A percentile compares a stretch with the other conserved stretches of the same genome.
Conservation (phyloP, 345 rosid species). For the Linum usitatissimum region DNA sequence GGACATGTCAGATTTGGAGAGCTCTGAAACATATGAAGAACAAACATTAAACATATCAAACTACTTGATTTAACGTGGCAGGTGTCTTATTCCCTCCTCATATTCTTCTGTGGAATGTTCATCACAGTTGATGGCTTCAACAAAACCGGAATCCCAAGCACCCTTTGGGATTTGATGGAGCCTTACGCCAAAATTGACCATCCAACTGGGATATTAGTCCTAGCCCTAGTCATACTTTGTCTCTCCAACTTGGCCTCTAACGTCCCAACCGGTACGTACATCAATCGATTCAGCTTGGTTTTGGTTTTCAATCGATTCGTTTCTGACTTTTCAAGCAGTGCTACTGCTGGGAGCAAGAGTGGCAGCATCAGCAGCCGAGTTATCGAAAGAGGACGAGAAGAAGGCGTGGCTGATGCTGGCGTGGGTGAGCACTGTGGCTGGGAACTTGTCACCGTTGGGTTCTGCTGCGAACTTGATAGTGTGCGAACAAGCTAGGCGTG, state of each 20-base stretch:
- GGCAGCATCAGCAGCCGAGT: slow-evolving; percentile 58
- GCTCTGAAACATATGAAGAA: not conserved
- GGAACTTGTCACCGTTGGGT: slow-evolving; percentile 71
- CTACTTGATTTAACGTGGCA: slow-evolving; percentile 17
- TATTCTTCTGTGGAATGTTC: slow-evolving; percentile 89
- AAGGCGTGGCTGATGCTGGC: slow-evolving; percentile 79
- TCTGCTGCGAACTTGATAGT: slow-evolving; percentile 86
- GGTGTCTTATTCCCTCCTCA: slow-evolving; percentile 72
- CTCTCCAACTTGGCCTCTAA: slow-evolving; percentile 77
- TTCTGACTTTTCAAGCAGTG: slow-evolving; percentile 26
- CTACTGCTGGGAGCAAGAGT: slow-evolving; percentile 61
- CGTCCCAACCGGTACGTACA: slow-evolving; percentile 65
- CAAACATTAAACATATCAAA: not conserved
- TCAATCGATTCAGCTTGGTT: no score
- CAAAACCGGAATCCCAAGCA: slow-evolving; percentile 70
- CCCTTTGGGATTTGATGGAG: slow-evolving; percentile 69
- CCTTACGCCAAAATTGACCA: slow-evolving; percentile 45
- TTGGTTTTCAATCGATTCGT: not conserved
- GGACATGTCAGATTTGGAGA: no score
- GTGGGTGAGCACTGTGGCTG: slow-evolving; percentile 83
- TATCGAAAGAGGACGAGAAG: slow-evolving; percentile 46
- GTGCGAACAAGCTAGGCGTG: slow-evolving; percentile 69
- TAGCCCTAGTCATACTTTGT: slow-evolving; percentile 49
- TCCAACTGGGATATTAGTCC: slow-evolving; percentile 43
- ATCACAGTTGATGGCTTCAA: slow-evolving; percentile 77